These are phyloP conservation scores for Xerophyta viscosa DNA, from an alignment of 106 monocot species.

Conservation along the genomic window DNA sequence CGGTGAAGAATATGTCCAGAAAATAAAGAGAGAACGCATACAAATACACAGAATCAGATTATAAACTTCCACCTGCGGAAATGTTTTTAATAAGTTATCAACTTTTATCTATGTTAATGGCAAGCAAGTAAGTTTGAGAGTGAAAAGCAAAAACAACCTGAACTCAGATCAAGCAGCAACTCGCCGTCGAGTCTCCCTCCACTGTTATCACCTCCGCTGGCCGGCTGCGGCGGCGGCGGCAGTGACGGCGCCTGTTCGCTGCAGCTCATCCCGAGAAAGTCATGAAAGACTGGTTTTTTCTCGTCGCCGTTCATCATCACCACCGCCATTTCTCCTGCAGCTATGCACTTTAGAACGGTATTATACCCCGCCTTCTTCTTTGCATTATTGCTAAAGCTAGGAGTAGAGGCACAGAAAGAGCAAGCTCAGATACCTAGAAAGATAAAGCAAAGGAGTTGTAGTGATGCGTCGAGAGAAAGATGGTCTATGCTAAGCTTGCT, in stretches of 20 bases:
- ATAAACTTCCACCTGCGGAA: background rate
- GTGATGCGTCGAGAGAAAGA: background rate
- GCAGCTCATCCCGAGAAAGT: slow-evolving; percentile 24
- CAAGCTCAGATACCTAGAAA: slow-evolving; percentile 8
- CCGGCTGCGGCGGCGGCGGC: background rate
- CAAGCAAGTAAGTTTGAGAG: no score
- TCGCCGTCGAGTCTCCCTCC: no score
- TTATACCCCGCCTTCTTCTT: no score
- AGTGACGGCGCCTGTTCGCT: no score
- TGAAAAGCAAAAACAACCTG: slow-evolving; percentile 14
- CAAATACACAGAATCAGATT: no score
- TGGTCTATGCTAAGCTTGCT: no score
- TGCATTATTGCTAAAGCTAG: no score
- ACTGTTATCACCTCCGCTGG: background rate
- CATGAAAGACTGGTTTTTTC: slow-evolving; percentile 22
- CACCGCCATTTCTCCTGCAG: slow-evolving; percentile 15
- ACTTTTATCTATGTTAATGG: no score
- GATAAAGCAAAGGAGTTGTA: slow-evolving; percentile 6
- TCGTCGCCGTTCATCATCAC: slow-evolving; percentile 26
- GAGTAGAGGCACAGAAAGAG: background rate
- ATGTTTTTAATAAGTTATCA: no score
- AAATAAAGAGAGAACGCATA: no score
- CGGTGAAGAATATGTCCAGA: no score
- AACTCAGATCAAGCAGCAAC: slow-evolving; percentile 30
- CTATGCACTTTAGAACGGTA: background rate